These are phyloP conservation scores for Strobilomyces dryophilus DNA, from an alignment of 768 basidiomycete species.

Conservation along the genomic window DNA sequence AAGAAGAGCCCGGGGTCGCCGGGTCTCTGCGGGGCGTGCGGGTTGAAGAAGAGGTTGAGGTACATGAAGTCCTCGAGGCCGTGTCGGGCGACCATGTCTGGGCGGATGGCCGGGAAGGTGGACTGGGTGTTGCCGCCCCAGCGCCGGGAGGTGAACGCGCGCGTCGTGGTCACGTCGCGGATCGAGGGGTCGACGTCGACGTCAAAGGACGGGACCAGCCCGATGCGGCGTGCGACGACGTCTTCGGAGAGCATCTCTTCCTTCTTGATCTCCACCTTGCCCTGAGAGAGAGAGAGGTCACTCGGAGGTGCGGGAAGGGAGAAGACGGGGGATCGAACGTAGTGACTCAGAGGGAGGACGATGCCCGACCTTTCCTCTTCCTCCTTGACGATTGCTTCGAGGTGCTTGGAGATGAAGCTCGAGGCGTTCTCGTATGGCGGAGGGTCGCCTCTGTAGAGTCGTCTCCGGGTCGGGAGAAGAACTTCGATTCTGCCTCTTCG, in stretches of 20 bases:
- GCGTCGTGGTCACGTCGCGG: slow-evolving; percentile 16
- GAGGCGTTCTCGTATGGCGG: slow-evolving; percentile 8
- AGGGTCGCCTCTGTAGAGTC: slow-evolving; percentile 3
- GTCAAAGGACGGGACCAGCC: slow-evolving; percentile 1
- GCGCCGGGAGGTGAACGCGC: slow-evolving; percentile 12
- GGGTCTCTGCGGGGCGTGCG: slow-evolving; percentile 13
- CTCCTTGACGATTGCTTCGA: slow-evolving; percentile 6
- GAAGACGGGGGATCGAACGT: not conserved
- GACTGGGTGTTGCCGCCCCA: slow-evolving; percentile 18
- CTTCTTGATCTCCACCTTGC: slow-evolving; percentile 13
- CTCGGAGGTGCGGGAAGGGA: not conserved
- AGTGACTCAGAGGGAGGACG: not conserved
- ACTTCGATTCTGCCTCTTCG: slow-evolving; percentile 5
- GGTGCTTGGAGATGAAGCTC: slow-evolving; percentile 6
- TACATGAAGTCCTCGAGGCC: slow-evolving; percentile 19
- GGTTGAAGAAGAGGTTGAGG: slow-evolving; percentile 15
- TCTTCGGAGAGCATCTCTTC: slow-evolving; percentile 21
- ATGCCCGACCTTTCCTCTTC: slow-evolving; percentile 6
- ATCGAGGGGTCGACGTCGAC: slow-evolving; percentile 11
- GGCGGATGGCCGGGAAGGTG: slow-evolving; percentile 12
- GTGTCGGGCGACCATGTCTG: slow-evolving; percentile 11
- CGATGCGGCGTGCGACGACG: slow-evolving; percentile 13
- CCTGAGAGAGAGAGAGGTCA: not conserved
- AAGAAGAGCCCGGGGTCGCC: slow-evolving; percentile 19
- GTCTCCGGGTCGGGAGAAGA: slow-evolving; percentile 9